Base-by-base conservation (phyloP, 179 eudicot genomes). In the Actinidia chinensis region DNA sequence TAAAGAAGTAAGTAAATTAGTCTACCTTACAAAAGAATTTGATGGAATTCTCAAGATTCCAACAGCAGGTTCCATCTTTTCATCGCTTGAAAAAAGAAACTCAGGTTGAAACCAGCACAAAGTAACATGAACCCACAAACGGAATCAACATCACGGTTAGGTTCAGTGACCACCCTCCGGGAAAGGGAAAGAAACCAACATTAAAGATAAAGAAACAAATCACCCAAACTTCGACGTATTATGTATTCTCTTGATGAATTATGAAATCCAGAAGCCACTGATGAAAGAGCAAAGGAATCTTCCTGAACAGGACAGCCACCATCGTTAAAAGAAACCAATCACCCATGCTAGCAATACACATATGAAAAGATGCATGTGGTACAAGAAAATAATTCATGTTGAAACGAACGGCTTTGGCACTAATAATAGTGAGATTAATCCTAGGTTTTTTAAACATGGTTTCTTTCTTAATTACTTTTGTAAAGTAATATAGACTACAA, bases 61-160 rank as follows among this genome's bases (percentile, higher is more conserved):
- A 77, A 92, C 88, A 46, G 99, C 99, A 88, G 99, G 99, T 81
- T 96, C 99, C 99, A 96, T 96, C 75, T 87, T 88, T 83, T 96
- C 98, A 81, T 94, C 98, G 81, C 93, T 94, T 71, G 96, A 92
- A 75, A 96, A 96, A 59, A 91, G 86, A 82, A 96, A 98, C 83
- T 96, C 96, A 80, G 99, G 99, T 81, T 89, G 92, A 90, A 96
- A 94, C 99, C 99, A 96, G 60, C 98, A 98, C 83, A 98, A 96
- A 54, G 99, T 96, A 66, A 96, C 91, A 80, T 96, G 99, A 75
- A 94, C 99, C 99, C 99, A 96, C 76, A 96, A 83, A n/a, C n/a
- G 13, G 97, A 86, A 60, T 81, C 90, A 69, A 94, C 86, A 89
- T 94, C 98, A 74, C n/a, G n/a, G 99, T 94, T 76, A 98, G 94